Base-by-base conservation (phyloP, 2,329 filamentous ascomycete genomes). In the Catunica adiposa region DNA sequence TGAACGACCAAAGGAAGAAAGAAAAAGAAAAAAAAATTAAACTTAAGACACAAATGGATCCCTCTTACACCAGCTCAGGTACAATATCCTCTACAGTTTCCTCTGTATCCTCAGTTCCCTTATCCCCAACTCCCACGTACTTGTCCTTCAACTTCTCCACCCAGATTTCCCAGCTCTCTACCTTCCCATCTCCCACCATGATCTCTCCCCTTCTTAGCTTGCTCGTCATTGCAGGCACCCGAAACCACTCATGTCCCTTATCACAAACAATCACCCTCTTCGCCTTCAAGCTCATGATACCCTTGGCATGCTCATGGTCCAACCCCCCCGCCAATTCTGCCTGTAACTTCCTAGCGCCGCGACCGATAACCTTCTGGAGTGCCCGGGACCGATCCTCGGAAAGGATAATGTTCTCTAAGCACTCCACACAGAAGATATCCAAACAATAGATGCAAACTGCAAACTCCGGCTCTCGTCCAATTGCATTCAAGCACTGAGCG, bases 141-240 rank as follows among this genome's bases (percentile, higher is more conserved):
- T 40, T 56, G 23, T 54, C 29, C 58, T 65, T 62, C 42, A 71
- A 50, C 20, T 54, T 60, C 40, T 61, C 61, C 60, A 69, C 68
- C 69, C 69, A 71, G 47, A 68, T 65, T 0, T 57, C 61, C 55
- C 71, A 66, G 8, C 62, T 61, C 53, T 62, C 62, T 7, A 70
- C 64, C 25, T 62, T 56, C 0, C 65, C 68, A 51, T 65, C 62
- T 0, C 46, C 58, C 1, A 68, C 59, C n/a, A 70, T 53, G 29
- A 71, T 69, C 62, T 71, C 67, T 1, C 69, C 69, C 11, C 64
- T 64, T 11, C 69, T 66, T 22, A 71, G 53, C 1, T 64, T 60
- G 40, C 58, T 63, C n/a, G 62, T 61, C 56, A 71, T 57, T 3
- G 69, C 65, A 23, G 65, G 66, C n/a, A 71, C 67, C 0, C 61